phyloP scores from a whole-genome alignment of 805 yeast genomes.

The Teunomyces barrocoloradensis region DNA sequence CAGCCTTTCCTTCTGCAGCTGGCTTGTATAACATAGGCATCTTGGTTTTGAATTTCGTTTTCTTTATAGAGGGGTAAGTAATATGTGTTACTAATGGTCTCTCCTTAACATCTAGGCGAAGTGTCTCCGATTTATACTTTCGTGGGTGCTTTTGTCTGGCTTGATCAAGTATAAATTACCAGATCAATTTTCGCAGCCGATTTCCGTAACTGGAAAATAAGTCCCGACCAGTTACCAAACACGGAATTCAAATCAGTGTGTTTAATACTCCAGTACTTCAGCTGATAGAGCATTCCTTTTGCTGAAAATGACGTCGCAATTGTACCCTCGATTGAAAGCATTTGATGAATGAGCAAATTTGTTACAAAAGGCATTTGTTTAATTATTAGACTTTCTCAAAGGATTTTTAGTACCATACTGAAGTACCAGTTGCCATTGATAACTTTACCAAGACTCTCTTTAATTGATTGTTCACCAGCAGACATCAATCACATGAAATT shows the following conservation, averaged over 20 bases:
- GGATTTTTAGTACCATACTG: no score
- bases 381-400: no score
- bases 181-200: background rate
- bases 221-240: constrained; percentile 4
- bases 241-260: background rate
- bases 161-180: constrained; percentile 1
- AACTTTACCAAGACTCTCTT: no score
- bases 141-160: background rate
- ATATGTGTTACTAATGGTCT: background rate
- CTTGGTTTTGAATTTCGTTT: constrained; percentile 12
- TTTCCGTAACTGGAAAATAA: constrained; percentile 7
- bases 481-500: no score
- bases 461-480: no score
- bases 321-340: background rate
- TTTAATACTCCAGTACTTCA: background rate
- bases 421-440: no score
- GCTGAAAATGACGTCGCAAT: background rate
- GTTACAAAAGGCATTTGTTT: no score
- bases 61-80: background rate
- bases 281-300: no score
- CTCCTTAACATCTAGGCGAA: background rate
- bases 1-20: constrained; percentile 49
- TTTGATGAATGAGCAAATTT: no score
- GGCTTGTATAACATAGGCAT: constrained; percentile 59
- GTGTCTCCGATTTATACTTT: background rate